Percentiles rank a stretch among this genome's conserved stretches.
Conservation (phyloP, 352 stramenopile species). For the Peronosclerospora sorghi region DNA sequence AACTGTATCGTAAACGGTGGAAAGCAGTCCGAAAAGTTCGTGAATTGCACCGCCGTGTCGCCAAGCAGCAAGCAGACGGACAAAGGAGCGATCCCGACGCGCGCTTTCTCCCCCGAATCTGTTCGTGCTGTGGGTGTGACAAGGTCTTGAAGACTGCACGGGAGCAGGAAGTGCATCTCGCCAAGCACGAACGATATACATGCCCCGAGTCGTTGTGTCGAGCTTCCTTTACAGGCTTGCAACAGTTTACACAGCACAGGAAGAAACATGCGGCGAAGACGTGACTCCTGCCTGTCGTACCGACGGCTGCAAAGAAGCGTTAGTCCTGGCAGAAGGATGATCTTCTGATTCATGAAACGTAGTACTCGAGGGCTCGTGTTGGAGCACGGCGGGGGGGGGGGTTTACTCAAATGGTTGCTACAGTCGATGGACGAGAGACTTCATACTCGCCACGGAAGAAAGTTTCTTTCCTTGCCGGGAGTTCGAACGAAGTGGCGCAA, state of each 20-base stretch:
- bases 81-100: background rate
- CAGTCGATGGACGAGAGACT: too few species aligned
- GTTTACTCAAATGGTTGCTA: too few species aligned
- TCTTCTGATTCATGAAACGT: too few species aligned
- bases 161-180: constrained; percentile 15
- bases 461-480: too few species aligned
- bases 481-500: too few species aligned
- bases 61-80: background rate
- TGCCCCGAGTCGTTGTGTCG: constrained; percentile 19
- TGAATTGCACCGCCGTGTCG: constrained; percentile 7
- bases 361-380: too few species aligned
- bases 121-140: constrained; percentile 27
- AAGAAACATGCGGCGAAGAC: constrained; percentile 1
- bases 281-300: too few species aligned
- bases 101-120: constrained; percentile 22
- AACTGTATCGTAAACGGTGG: constrained; percentile 20
- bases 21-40: constrained; percentile 17
- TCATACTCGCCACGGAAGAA: too few species aligned
- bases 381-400: too few species aligned
- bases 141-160: constrained; percentile 15
- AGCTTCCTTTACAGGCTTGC: constrained; percentile 18
- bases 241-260: constrained; percentile 24
- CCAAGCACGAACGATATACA: constrained; percentile 18
- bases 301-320: too few species aligned
- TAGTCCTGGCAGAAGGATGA: too few species aligned